Evolutionary conservation across 2,329 filamentous ascomycete species (phyloP), one percentile per base, ranked within the genome.

Genomic region (Magnaporthiopsis incrustans): DNA sequence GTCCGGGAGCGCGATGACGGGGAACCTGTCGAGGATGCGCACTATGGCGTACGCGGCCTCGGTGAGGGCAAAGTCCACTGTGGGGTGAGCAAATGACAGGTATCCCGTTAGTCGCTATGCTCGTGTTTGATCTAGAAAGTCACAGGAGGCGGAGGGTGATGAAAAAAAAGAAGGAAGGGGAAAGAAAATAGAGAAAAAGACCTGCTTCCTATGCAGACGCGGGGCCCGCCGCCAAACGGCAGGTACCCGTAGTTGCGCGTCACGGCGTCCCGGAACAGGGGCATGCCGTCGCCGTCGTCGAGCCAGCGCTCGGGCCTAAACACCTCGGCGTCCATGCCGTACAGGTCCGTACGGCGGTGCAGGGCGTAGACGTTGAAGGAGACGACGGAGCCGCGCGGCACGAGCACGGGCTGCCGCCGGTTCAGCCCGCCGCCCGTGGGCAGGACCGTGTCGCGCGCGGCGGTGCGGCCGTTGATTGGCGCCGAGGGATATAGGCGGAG

Each of bases 401-500:
- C 73, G 63, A 79, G 78, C 18, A 83, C 68, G 0, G 81, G 80
- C 0, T 72, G 69, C 27, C 68, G 71, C 59, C 77, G 75, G 63
- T 80, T 73, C 0, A 73, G 69, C 0, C 81, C 81, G 64, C 81
- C 81, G 59, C 81, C 81, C 1, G 71, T 67, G 2, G 81, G 81
- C 1, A 83, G 73, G 1, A 76, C 73, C 1, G 80, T 82, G 69
- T 68, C 67, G 33, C 58, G 56, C n/a, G 60, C 38, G 0, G 65
- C 66, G 60, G 62, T 62, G 32, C 67, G 64, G n/a, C 63, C 63
- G 62, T 67, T 68, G 61, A 66, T 59, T 3, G 67, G 66, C 15
- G 53, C 33, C n/a, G 64, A 62, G 11, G 69, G 69, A 59, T 68
- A 71, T 3, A 70, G 66, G 22, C 70, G 67, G 35, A 70, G 64